A percentile compares a stretch with the other conserved stretches of the same genome.
Evolutionary conservation across 495 filamentous ascomycete species (phyloP).

Genomic region (Cudoniella acicularis): DNA sequence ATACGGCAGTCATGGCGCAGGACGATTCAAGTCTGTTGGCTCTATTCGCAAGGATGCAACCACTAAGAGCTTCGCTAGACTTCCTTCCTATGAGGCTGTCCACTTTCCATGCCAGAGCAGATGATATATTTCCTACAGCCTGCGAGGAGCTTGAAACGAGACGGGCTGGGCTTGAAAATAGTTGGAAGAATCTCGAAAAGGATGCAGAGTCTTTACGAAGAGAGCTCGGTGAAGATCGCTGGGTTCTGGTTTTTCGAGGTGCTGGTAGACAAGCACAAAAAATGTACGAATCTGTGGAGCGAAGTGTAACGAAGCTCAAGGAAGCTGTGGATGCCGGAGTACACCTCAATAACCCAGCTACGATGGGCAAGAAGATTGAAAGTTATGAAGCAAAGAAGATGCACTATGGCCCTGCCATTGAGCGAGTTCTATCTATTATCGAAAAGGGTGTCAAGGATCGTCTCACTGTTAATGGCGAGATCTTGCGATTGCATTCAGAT

Average conservation of each 20-base stretch:
- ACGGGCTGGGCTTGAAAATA: conserved; percentile 64
- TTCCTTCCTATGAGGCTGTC: conserved; percentile 95
- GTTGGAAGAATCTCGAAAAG: conserved; percentile 75
- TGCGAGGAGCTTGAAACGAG: conserved; percentile 82
- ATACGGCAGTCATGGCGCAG: conserved; percentile 56
- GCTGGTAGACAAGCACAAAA: conserved; percentile 90
- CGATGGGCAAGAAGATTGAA: conserved; percentile 76
- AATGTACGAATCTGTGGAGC: conserved; percentile 88
- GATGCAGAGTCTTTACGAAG: conserved; percentile 83
- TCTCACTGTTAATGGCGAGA: conserved; percentile 91
- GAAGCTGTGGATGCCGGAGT: conserved; percentile 73
- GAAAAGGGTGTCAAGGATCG: conserved; percentile 89
- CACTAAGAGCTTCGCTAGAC: conserved; percentile 85
- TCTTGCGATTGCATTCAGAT: conserved; percentile 75
- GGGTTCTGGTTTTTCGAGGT: conserved; percentile 91
- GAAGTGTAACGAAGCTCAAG: conserved; percentile 75
- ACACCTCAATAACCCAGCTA: conserved; percentile 62
- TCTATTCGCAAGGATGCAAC: conserved; percentile 92
- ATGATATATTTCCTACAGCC: conserved; percentile 75
- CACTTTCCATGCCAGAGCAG: conserved; percentile 75
- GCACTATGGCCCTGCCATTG: conserved; percentile 93
- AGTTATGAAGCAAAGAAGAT: conserved; percentile 93
- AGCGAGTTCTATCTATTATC: conserved; percentile 83
- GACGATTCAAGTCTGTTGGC: conserved; percentile 81
- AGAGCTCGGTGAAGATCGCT: conserved; percentile 90